Conservation (phyloP, 108 stramenopile species). For the Conticribra guillardii region DNA sequence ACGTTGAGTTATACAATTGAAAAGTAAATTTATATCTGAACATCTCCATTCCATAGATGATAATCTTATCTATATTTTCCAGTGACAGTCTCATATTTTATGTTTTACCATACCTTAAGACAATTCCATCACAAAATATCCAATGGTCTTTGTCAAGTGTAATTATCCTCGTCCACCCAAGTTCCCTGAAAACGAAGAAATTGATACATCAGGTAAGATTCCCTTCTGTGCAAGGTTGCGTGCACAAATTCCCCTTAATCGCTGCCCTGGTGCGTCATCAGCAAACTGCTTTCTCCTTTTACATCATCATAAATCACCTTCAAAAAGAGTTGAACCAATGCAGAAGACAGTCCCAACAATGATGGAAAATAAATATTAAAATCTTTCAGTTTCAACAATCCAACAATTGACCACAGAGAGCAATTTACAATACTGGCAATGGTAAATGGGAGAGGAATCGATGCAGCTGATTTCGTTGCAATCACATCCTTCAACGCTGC, state of each 20-base stretch:
- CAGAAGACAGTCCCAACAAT: constrained; percentile 61
- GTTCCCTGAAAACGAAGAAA: too few relatives aligned
- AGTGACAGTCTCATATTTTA: too few relatives aligned
- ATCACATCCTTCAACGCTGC: constrained; percentile 69
- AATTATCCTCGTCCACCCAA: too few relatives aligned
- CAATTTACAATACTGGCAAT: constrained; percentile 66
- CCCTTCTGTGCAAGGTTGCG: background rate
- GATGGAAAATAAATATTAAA: constrained; percentile 68
- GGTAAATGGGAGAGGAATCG: constrained; percentile 83
- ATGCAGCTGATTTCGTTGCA: constrained; percentile 67
- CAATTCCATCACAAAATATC: too few relatives aligned
- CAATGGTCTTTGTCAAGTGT: too few relatives aligned
- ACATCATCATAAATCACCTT: constrained; percentile 11
- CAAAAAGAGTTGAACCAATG: constrained; percentile 54
- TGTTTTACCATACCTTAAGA: too few relatives aligned
- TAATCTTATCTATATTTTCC: too few relatives aligned
- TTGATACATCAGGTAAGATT: too few relatives aligned
- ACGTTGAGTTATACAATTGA: too few relatives aligned
- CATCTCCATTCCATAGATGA: too few relatives aligned
- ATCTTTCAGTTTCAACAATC: constrained; percentile 64
- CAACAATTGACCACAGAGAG: constrained; percentile 61
- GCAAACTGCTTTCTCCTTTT: background rate
- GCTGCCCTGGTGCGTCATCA: too few relatives aligned
- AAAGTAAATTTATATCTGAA: too few relatives aligned
- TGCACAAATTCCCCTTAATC: background rate